Percentiles rank a stretch among this genome's conserved stretches.
These are phyloP conservation scores for Xylaria sp. DNA, from an alignment of 2,329 filamentous ascomycete species.

Conservation along the genomic window DNA sequence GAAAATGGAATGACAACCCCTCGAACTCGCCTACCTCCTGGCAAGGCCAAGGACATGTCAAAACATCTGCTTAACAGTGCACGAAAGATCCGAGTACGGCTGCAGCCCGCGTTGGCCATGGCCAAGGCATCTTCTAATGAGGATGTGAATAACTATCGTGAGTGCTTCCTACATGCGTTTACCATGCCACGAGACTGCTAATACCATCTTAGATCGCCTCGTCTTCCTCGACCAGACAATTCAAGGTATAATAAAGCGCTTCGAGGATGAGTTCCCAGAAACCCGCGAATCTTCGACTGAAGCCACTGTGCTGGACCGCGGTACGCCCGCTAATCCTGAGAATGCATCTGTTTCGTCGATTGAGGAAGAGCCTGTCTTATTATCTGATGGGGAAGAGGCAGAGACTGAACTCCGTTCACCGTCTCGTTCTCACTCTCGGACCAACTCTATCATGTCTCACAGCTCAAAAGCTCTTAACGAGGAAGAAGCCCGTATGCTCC, in stretches of 20 bases:
- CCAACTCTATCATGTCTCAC: constrained; percentile 55
- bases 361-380: constrained; percentile 42
- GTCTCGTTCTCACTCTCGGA: constrained; percentile 46
- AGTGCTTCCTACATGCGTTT: constrained; percentile 41
- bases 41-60: constrained; percentile 88
- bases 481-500: constrained; percentile 60
- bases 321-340: constrained; percentile 27
- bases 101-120: constrained; percentile 81
- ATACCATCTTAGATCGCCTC: constrained; percentile 63
- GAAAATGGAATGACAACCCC: constrained; percentile 53
- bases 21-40: constrained; percentile 45
- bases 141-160: constrained; percentile 73
- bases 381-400: constrained; percentile 52
- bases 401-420: constrained; percentile 49
- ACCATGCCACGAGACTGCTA: constrained; percentile 25
- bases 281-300: constrained; percentile 57
- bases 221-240: constrained; percentile 88
- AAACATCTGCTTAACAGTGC: constrained; percentile 87
- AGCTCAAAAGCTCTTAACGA: constrained; percentile 56
- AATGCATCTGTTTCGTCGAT: constrained; percentile 36
- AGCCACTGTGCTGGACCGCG: constrained; percentile 29
- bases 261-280: constrained; percentile 95
- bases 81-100: constrained; percentile 79
- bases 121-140: constrained; percentile 70
- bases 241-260: constrained; percentile 88